Conservation (phyloP, 208 protist genomes). For the Acanthamoeba culbertsoni region DNA sequence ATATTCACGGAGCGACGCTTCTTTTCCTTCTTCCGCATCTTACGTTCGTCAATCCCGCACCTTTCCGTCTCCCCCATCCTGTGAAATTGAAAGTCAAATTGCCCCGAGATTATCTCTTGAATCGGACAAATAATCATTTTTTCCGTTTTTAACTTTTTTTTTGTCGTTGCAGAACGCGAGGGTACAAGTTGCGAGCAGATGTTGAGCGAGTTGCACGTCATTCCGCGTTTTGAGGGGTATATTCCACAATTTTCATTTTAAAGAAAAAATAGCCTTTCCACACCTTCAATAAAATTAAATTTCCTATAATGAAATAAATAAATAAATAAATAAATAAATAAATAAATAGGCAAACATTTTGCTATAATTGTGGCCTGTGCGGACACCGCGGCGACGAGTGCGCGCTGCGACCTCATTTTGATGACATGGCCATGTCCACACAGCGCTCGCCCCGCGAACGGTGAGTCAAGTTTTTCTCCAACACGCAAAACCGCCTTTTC, state of each 20-base stretch:
- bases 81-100: too few species aligned
- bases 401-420: neutral
- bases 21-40: neutral
- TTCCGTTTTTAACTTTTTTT: neutral
- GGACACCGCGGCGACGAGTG: neutral
- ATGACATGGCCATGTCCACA: neutral
- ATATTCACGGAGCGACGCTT: neutral
- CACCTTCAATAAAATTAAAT: too few species aligned
- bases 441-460: neutral
- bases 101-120: neutral
- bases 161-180: neutral
- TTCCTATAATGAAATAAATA: too few species aligned
- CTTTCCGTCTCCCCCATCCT: neutral
- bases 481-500: too few species aligned
- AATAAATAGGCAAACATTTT: neutral
- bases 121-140: neutral
- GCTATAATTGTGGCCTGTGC: neutral
- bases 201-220: neutral
- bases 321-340: too few species aligned
- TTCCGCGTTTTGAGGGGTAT: neutral
- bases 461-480: neutral
- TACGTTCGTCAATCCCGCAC: neutral
- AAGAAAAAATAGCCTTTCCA: too few species aligned
- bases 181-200: neutral
- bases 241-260: neutral